Conservation (phyloP, 495 filamentous ascomycete genomes). For the Aspergillus leporis region DNA sequence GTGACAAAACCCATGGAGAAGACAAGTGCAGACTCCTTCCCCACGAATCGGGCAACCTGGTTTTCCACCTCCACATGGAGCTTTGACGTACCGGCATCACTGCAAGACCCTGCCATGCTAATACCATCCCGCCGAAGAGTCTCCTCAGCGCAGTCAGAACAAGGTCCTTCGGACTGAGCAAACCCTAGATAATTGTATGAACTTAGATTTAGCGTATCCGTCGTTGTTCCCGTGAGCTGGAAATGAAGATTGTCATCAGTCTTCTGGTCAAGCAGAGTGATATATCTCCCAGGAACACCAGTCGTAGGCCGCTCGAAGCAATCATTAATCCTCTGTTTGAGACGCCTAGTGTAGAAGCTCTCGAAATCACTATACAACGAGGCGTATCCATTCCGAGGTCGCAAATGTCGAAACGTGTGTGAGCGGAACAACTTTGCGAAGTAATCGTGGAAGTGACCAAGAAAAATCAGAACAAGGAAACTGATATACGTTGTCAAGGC, state of each 20-base stretch:
- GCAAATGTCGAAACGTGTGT: constrained; percentile 69
- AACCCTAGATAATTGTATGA: constrained; percentile 96
- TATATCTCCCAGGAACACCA: constrained; percentile 82
- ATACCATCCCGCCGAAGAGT: constrained; percentile 73
- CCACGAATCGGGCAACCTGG: constrained; percentile 78
- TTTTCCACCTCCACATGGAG: constrained; percentile 78
- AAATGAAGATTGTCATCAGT: constrained; percentile 79
- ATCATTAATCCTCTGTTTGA: constrained; percentile 88
- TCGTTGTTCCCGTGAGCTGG: constrained; percentile 72
- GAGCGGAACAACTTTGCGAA: constrained; percentile 81
- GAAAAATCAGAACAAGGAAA: constrained; percentile 83
- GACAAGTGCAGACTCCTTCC: constrained; percentile 81
- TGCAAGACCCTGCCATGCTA: constrained; percentile 66
- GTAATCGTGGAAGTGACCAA: constrained; percentile 85
- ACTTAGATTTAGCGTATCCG: constrained; percentile 87
- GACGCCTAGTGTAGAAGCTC: constrained; percentile 84
- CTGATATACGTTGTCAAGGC: constrained; percentile 90
- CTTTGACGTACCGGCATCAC: constrained; percentile 75
- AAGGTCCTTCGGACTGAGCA: constrained; percentile 88
- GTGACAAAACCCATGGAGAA: constrained; percentile 94
- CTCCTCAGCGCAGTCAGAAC: constrained; percentile 83
- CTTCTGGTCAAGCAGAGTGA: constrained; percentile 76
- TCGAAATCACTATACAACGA: constrained; percentile 91
- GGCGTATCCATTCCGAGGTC: constrained; percentile 75
- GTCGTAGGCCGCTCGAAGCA: constrained; percentile 85